Conservation (phyloP, 179 eudicot genomes). For the Amaranthus tricolor region DNA sequence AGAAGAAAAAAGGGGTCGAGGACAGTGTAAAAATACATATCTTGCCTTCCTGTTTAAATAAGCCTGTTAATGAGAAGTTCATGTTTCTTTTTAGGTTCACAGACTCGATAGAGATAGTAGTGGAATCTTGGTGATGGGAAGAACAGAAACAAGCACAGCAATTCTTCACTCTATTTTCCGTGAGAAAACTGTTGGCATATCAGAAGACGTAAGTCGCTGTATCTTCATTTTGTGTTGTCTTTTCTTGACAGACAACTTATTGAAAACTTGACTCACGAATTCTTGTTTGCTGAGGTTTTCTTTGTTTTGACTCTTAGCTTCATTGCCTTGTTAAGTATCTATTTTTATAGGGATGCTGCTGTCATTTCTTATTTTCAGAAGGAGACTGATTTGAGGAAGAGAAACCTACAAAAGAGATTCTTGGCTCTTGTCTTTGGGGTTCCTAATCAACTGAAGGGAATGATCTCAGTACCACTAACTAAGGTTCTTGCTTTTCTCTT, state of each 20-base stretch:
- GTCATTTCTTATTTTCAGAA: too few species aligned
- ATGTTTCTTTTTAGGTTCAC: slow-evolving; percentile 63
- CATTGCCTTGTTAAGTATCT: neutral
- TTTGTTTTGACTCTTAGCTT: neutral
- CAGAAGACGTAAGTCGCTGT: slow-evolving; percentile 52
- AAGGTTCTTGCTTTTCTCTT: too few species aligned
- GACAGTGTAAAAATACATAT: neutral
- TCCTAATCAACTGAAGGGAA: too few species aligned
- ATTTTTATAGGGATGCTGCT: too few species aligned
- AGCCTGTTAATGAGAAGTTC: slow-evolving; percentile 2
- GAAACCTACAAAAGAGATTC: too few species aligned
- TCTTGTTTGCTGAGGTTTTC: neutral
- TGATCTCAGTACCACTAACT: too few species aligned
- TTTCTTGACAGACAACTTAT: neutral
- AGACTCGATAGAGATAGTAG: slow-evolving; percentile 97
- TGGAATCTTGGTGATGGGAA: slow-evolving; percentile 93
- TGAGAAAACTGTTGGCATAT: slow-evolving; percentile 73
- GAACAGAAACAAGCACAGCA: slow-evolving; percentile 74
- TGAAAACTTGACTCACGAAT: neutral
- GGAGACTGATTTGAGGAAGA: too few species aligned
- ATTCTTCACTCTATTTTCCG: slow-evolving; percentile 88
- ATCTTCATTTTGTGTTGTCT: slow-evolving; percentile 3
- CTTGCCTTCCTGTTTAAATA: slow-evolving; percentile 1
- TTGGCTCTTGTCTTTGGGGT: too few species aligned
- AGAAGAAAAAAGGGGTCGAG: too few species aligned